Conservation (phyloP, 306 rosid species). For the Trifolium subterraneum region DNA sequence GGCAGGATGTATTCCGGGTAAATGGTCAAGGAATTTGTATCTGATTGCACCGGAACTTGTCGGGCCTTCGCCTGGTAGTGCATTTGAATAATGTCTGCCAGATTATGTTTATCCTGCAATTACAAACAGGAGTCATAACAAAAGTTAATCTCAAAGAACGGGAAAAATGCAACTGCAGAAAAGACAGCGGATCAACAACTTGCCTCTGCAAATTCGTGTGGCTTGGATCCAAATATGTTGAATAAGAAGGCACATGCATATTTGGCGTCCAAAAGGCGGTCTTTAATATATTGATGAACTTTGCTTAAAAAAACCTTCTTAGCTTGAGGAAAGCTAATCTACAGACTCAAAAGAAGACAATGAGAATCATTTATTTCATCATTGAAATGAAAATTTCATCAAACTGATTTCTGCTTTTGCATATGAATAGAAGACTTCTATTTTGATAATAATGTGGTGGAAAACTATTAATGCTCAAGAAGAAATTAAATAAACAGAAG, state of each 20-base stretch:
- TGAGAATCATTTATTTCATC: conserved; percentile 43
- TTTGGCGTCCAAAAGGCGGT: conserved; percentile 89
- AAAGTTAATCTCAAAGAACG: conserved; percentile 36
- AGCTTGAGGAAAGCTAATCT: conserved; percentile 84
- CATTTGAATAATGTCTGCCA: conserved; percentile 91
- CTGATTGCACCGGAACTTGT: conserved; percentile 64
- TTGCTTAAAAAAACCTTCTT: conserved; percentile 74
- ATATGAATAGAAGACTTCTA: conserved; percentile 23
- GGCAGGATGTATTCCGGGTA: conserved; percentile 90
- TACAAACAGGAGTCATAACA: conserved; percentile 39
- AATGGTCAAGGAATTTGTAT: conserved; percentile 66
- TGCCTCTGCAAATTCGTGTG: conserved; percentile 81
- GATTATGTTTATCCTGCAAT: conserved; percentile 77
- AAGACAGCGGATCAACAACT: conserved; percentile 35
- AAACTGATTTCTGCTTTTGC: conserved; percentile 25
- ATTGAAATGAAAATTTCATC: conserved; percentile 33
- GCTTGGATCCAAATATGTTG: conserved; percentile 62
- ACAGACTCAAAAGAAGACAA: conserved; percentile 52
- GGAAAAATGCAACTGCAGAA: conserved; percentile 20
- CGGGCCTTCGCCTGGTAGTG: conserved; percentile 81
- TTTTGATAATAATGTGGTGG: conserved; percentile 24
- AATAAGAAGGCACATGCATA: conserved; percentile 83
- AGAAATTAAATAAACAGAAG: conserved; percentile 34
- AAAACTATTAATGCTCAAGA: conserved; percentile 37
- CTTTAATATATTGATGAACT: conserved; percentile 89